Percentiles rank a stretch among this genome's conserved stretches.
phyloP scores from a whole-genome alignment of 257 asterid genomes.

The Solanum sitiens region DNA sequence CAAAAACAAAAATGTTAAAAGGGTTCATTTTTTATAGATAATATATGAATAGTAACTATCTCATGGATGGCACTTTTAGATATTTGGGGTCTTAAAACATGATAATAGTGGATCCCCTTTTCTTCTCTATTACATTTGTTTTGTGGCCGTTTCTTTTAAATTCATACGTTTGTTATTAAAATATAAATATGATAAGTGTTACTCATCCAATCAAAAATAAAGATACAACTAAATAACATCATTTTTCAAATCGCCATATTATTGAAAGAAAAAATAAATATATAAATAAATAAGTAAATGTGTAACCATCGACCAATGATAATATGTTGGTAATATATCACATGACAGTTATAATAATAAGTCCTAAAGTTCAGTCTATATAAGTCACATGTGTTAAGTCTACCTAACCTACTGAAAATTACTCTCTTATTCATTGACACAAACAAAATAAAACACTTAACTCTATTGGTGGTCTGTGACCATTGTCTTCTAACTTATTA shows the following conservation, averaged over 20 bases:
- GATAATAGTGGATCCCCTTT: neutral
- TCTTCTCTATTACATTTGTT: neutral
- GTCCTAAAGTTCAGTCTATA: neutral
- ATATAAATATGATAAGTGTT: too few species aligned
- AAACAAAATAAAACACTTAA: neutral
- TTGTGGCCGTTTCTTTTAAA: neutral
- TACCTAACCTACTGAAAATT: conserved; percentile 22
- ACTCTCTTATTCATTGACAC: conserved; percentile 16
- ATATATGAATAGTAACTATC: neutral
- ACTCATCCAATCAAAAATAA: neutral
- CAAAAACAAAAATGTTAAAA: neutral
- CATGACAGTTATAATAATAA: neutral
- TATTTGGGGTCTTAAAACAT: neutral
- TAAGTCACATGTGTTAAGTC: conserved; percentile 45
- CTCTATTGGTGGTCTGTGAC: conserved; percentile 16
- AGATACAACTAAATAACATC: neutral
- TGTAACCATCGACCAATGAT: neutral
- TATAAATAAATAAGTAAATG: neutral
- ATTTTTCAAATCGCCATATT: too few species aligned
- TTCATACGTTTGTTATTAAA: neutral
- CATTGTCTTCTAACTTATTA: conserved; percentile 9
- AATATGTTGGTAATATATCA: neutral
- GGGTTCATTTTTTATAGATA: neutral
- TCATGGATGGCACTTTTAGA: neutral
- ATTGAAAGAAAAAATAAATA: too few species aligned